Evolutionary conservation across 2,329 filamentous ascomycete species (phyloP).

Genomic region (Phialemoniopsis sp.): DNA sequence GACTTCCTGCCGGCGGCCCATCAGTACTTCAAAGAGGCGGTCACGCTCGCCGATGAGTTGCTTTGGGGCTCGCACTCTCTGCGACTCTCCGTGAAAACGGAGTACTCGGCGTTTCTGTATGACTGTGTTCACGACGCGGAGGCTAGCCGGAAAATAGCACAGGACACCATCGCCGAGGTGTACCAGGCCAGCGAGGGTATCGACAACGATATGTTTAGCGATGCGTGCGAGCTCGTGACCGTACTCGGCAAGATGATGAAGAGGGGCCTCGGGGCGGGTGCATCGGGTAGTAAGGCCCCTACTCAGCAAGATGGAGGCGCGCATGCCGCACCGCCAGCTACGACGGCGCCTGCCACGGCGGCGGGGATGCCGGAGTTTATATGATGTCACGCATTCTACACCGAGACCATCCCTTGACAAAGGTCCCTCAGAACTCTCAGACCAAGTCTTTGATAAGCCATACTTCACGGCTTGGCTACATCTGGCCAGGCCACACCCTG

Average conservation of each 20-base stretch:
- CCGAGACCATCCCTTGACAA: too few species aligned
- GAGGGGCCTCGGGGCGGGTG: constrained; percentile 48
- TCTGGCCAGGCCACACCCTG: too few species aligned
- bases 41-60: constrained; percentile 66
- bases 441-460: background rate
- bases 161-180: constrained; percentile 81
- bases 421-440: too few species aligned
- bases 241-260: constrained; percentile 87
- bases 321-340: background rate
- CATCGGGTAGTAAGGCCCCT: constrained; percentile 10
- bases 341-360: background rate
- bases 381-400: too few species aligned
- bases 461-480: too few species aligned
- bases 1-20: constrained; percentile 83
- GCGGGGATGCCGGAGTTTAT: background rate
- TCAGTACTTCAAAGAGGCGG: constrained; percentile 75
- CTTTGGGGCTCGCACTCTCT: constrained; percentile 88
- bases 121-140: constrained; percentile 85
- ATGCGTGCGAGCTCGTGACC: constrained; percentile 83
- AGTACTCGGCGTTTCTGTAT: constrained; percentile 89
- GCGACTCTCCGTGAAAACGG: constrained; percentile 83
- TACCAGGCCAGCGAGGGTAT: constrained; percentile 89
- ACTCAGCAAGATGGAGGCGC: background rate
- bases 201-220: constrained; percentile 92
- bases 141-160: constrained; percentile 70